Conservation (phyloP, 768 basidiomycete species). For the Calvatia gigantea region DNA sequence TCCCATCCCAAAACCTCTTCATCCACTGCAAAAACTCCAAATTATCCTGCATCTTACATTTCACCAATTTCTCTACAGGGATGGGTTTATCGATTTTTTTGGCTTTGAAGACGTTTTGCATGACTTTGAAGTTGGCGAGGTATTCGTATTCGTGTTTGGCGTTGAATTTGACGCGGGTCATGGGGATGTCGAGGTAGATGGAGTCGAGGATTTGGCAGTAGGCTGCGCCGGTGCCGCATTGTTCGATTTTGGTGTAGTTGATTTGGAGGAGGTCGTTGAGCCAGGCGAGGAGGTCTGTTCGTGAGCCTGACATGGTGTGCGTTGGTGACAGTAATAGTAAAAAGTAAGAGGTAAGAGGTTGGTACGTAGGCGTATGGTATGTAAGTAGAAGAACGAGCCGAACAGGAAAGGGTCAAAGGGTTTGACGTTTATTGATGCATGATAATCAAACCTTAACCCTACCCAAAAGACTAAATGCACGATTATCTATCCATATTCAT, state of each 20-base stretch:
- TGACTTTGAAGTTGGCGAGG: constrained; percentile 90
- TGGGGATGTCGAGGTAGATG: constrained; percentile 88
- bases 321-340: too few relatives aligned
- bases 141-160: constrained; percentile 97
- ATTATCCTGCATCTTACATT: constrained; percentile 99
- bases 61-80: constrained; percentile 88
- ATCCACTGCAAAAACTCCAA: constrained; percentile 98
- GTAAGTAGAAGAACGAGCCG: too few relatives aligned
- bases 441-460: constrained; percentile 10
- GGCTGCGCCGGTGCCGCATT: constrained; percentile 86
- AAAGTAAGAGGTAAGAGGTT: too few relatives aligned
- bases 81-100: constrained; percentile 99
- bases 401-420: too few relatives aligned
- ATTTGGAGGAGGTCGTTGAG: constrained; percentile 90
- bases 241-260: constrained; percentile 90
- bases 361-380: too few relatives aligned
- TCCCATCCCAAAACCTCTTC: constrained; percentile 92
- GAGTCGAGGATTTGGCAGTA: constrained; percentile 97
- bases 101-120: constrained; percentile 88
- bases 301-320: constrained; percentile 55
- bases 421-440: constrained; percentile 2
- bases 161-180: constrained; percentile 92
- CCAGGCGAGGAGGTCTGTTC: constrained; percentile 89
- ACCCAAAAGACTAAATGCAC: constrained; percentile 30
- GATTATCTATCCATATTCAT: constrained; percentile 5